Conservation (phyloP, 179 eudicot genomes). For the Kewa caespitosa region DNA sequence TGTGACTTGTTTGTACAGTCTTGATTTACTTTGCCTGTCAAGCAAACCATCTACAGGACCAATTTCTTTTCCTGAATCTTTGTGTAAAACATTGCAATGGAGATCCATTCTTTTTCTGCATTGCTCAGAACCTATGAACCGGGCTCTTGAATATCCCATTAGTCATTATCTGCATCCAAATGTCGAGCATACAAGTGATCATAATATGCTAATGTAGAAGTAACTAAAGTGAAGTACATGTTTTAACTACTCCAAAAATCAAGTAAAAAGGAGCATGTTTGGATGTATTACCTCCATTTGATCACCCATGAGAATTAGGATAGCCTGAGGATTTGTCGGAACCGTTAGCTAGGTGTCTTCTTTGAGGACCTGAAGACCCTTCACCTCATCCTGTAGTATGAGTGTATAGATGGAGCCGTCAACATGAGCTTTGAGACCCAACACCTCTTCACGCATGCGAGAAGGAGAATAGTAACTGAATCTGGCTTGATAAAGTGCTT, state of each 20-base stretch:
- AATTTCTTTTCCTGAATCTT: constrained; percentile 13
- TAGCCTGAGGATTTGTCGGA: constrained; percentile 16
- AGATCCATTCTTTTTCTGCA: constrained; percentile 10
- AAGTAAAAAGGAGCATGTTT: too few species aligned
- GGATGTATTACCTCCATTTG: constrained; percentile 30
- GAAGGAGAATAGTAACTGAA: constrained; percentile 14
- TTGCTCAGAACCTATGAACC: constrained; percentile 21
- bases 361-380: constrained; percentile 4
- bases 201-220: too few species aligned
- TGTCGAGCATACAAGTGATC: too few species aligned
- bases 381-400: constrained; percentile 18
- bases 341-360: constrained; percentile 19
- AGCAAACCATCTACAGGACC: constrained; percentile 17
- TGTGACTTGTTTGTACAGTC: constrained; percentile 14
- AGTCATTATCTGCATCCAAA: constrained; percentile 26
- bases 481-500: not conserved
- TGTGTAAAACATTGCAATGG: constrained; percentile 16
- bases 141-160: constrained; percentile 22
- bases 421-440: constrained; percentile 23
- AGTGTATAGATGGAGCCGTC: constrained; percentile 14
- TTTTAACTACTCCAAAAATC: too few species aligned
- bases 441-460: constrained; percentile 9
- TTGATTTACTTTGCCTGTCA: not conserved
- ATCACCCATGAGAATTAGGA: constrained; percentile 18
- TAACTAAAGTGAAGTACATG: too few species aligned